These are phyloP conservation scores for Hypsizygus ulmarius DNA, from an alignment of 1,284 basidiomycete genomes.

Conservation along the genomic window DNA sequence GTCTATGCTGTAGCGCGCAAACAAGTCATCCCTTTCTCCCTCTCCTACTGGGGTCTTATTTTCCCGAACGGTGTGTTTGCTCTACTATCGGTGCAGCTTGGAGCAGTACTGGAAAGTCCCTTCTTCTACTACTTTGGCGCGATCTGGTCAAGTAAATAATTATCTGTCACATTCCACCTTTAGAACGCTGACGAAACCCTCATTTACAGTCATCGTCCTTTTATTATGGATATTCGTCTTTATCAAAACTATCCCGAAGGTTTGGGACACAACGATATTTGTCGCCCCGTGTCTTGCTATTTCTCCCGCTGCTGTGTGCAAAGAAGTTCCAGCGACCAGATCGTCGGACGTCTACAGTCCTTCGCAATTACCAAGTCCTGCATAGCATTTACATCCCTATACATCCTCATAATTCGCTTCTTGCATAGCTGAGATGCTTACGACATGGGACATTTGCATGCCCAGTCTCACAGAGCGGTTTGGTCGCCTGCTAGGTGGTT, in stretches of 20 bases:
- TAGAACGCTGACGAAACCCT: neutral
- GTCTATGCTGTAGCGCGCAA: slow-evolving; percentile 19
- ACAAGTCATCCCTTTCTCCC: slow-evolving; percentile 19
- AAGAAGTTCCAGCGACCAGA: slow-evolving; percentile 3
- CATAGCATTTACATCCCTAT: neutral
- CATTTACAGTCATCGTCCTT: slow-evolving; percentile 18
- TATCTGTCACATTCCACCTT: neutral
- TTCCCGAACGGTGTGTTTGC: slow-evolving; percentile 25
- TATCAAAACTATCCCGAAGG: slow-evolving; percentile 20
- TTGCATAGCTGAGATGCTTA: no score
- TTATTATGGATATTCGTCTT: slow-evolving; percentile 23
- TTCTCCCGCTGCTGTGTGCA: neutral
- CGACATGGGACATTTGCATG: no score
- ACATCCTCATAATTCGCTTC: no score
- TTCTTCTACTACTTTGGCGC: slow-evolving; percentile 30
- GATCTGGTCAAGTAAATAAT: slow-evolving; percentile 25
- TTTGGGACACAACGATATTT: slow-evolving; percentile 27
- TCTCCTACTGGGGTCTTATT: slow-evolving; percentile 34
- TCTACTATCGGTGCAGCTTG: slow-evolving; percentile 23
- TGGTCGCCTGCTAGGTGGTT: no score
- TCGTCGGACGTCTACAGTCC: neutral
- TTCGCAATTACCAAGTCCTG: neutral
- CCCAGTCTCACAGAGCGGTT: no score
- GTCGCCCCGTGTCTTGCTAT: slow-evolving; percentile 20
- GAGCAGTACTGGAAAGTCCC: slow-evolving; percentile 22